phyloP scores from a whole-genome alignment of 257 asterid species.

The Forsythia suspensa region DNA sequence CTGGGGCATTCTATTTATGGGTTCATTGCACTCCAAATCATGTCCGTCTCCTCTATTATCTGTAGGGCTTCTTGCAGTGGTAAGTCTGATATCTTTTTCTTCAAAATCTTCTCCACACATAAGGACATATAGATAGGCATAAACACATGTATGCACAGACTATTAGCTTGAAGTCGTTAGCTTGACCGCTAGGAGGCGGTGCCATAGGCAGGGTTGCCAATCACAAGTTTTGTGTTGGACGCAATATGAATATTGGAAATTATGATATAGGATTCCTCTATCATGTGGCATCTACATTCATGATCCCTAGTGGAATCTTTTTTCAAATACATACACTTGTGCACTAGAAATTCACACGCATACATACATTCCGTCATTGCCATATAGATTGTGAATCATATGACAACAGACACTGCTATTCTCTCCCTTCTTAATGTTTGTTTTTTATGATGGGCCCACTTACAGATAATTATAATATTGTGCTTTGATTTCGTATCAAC shows the following conservation, averaged over 20 bases:
- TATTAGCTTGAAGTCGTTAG: background rate
- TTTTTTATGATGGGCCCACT: background rate
- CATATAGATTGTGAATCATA: background rate
- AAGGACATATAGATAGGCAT: background rate
- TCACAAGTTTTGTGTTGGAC: background rate
- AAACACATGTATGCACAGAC: background rate
- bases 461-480: background rate
- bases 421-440: background rate
- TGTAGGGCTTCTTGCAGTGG: slow-evolving; percentile 72
- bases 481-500: background rate
- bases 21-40: slow-evolving; percentile 73
- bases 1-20: slow-evolving; percentile 66
- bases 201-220: background rate
- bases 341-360: background rate
- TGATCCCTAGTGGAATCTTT: background rate
- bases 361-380: background rate
- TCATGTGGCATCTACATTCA: background rate
- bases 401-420: background rate
- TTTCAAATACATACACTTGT: no score
- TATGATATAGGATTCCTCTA: background rate
- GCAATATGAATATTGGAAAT: background rate
- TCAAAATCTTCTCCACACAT: background rate
- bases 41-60: slow-evolving; percentile 83
- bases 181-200: background rate
- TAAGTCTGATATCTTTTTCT: slow-evolving; percentile 31